Evolutionary conservation across 2,329 filamentous ascomycete genomes (phyloP), one percentile per base, ranked within the genome.

Genomic region (Ophiostoma perfectum): DNA sequence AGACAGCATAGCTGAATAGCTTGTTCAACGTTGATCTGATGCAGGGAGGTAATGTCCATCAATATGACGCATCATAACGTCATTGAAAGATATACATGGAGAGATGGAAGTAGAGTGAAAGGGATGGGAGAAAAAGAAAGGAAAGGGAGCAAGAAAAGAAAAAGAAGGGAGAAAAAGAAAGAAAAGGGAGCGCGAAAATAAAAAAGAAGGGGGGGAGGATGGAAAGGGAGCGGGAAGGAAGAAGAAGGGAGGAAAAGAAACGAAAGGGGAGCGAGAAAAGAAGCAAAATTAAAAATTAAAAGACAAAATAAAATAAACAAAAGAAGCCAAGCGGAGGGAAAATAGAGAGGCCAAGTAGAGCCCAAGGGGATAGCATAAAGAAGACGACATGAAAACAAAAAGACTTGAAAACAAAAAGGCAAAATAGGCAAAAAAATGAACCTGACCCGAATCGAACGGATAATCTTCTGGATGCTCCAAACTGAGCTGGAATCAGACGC

Each of bases 381-480:
- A n/a, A 62, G 36, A 41, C 6, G 16, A 62, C 14, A 62, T 7
- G 12, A 12, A 55, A 3, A 36, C n/a, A 9, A 55, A 18, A 12
- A 49, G 47, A 49, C 9, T 4, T 44, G 5, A 36, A 38, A n/a
- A 27, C 14, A 41, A 11, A n/a, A 7, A 38, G 16, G 38, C 5
- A 7, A 60, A 62, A 39, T 11, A 4, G 27, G 27, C 36, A 41
- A 63, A 63, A 58, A 62, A 18, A 44, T 63, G 60, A 63, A 63
- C 60, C 60, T 18, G 60, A 63, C 60, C 60, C 60, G 60, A 63
- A 63, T 63, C 38, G 60, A 63, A 63, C 60, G 60, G 60, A 63
- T 63, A 63, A 63, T 63, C 60, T 63, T 63, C 60, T 63, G 60
- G 60, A 63, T 39, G 58, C 58, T 62, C 58, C 58, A 62, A 39